Evolutionary conservation across 2,329 filamentous ascomycete genomes (phyloP).

Genomic region (Pseudophaeomoniella oleicola): DNA sequence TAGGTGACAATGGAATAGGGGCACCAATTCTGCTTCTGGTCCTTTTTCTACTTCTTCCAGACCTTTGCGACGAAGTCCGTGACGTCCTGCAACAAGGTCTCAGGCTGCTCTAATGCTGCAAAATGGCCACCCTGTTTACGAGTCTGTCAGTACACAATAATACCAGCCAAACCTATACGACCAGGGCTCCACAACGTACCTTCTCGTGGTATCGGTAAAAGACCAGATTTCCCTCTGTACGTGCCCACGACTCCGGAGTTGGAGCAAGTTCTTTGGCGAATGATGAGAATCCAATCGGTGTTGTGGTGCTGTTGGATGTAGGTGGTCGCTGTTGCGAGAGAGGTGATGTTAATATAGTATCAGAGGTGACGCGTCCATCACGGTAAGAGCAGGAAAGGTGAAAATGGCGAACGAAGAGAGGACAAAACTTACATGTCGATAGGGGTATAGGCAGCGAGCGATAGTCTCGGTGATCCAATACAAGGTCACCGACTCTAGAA

Average conservation of each 20-base stretch:
- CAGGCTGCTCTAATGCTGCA: constrained; percentile 29
- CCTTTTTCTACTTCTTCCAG: too few relatives aligned
- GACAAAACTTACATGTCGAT: constrained; percentile 1
- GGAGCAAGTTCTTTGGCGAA: neutral
- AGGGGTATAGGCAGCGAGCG: constrained; percentile 1
- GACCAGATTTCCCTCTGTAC: neutral
- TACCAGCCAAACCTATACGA: neutral
- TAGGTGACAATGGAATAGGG: too few relatives aligned
- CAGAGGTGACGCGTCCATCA: too few relatives aligned
- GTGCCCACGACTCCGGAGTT: neutral
- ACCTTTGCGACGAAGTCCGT: constrained; percentile 17
- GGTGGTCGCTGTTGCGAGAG: neutral
- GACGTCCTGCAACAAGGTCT: constrained; percentile 28
- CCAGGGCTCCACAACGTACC: neutral
- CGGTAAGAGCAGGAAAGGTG: too few relatives aligned
- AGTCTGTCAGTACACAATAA: neutral
- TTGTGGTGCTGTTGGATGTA: neutral
- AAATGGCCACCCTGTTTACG: constrained; percentile 35
- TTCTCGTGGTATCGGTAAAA: neutral
- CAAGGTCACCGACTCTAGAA: constrained; percentile 2
- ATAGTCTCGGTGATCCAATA: constrained; percentile 3
- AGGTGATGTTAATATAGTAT: too few relatives aligned
- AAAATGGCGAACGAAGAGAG: neutral
- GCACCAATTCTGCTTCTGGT: too few relatives aligned
- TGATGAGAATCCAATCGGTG: neutral